Percentiles rank a stretch among this genome's conserved stretches.
These are phyloP conservation scores for Piedraia hortae DNA, from an alignment of 2,329 filamentous ascomycete genomes.

Conservation along the genomic window DNA sequence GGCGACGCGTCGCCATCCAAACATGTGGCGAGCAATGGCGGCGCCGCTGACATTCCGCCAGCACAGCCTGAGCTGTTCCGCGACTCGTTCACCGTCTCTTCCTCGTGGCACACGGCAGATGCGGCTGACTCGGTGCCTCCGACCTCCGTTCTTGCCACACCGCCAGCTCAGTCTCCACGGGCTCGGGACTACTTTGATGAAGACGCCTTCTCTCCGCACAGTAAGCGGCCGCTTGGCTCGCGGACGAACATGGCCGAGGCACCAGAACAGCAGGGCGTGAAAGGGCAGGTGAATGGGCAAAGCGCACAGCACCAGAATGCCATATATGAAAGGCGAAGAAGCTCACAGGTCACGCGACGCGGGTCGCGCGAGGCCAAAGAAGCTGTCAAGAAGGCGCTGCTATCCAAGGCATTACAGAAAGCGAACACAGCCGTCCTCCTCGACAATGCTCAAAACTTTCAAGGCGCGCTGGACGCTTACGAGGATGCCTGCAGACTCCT, in stretches of 20 bases:
- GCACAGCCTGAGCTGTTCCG: slow-evolving; percentile 5
- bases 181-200: slow-evolving; percentile 3
- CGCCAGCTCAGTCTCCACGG: slow-evolving; percentile 9
- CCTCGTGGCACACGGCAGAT: slow-evolving; percentile 11
- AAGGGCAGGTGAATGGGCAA: slow-evolving; percentile 1
- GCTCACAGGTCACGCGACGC: too few species aligned
- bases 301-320: too few species aligned
- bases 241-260: too few species aligned
- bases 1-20: too few species aligned
- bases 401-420: slow-evolving; percentile 83
- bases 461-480: slow-evolving; percentile 74
- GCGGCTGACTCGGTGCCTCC: slow-evolving; percentile 11
- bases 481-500: slow-evolving; percentile 69
- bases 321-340: slow-evolving; percentile 6
- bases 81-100: slow-evolving; percentile 9
- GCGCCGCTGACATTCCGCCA: too few species aligned
- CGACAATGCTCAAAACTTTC: slow-evolving; percentile 87
- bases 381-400: slow-evolving; percentile 59
- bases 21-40: too few species aligned
- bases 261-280: too few species aligned
- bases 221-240: too few species aligned
- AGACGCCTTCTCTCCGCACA: slow-evolving; percentile 7
- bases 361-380: slow-evolving; percentile 19
- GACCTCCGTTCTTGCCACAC: slow-evolving; percentile 9
- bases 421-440: slow-evolving; percentile 86